Evolutionary conservation across 176 grass and related monocot genomes (phyloP), one percentile per base, ranked within the genome.

Genomic region (Oryza brachyantha): DNA sequence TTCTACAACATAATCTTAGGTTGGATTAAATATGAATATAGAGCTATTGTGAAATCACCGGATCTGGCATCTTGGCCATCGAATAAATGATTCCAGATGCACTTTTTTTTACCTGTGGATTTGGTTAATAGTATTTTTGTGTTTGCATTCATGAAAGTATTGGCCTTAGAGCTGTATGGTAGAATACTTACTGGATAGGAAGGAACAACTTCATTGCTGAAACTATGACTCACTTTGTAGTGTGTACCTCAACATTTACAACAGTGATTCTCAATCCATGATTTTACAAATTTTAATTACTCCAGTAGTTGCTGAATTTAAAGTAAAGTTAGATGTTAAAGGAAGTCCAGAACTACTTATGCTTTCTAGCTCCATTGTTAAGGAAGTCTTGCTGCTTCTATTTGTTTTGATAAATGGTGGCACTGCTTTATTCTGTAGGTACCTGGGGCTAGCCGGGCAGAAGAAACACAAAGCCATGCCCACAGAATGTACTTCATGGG

Each of bases 401-500:
- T 48, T 69, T 67, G 13, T 81, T 46, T 38, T 72, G 2, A 55
- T 84, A 80, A 63, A 43, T 88, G 50, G 13, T 39, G 34, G 34
- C 9, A 6, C 12, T 26, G 13, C 13, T 28, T 77, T 77, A 7
- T 13, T 76, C 48, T 90, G 25, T 72, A 98, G 96, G 96, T 98
- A 78, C 83, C 96, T 65, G 96, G 92, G 42, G 91, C 96, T n/a
- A 98, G 90, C 82, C 87, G 86, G 86, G 96, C 69, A 35, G 96
- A 98, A 84, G 90, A 98, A 88, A 98, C 86, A 29, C 96, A 98
- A 81, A 95, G 96, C 70, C 96, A 98, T 89, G 92, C 87, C 13
- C 96, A 98, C 54, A 94, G 96, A 86, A 86, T 98, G 83, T 93
- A 98, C 73, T 98, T 98, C 85, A 98, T 98, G 96, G 96, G 96